These are phyloP conservation scores for Cicer pinnatifidum DNA, from an alignment of 306 rosid species.

Conservation along the genomic window DNA sequence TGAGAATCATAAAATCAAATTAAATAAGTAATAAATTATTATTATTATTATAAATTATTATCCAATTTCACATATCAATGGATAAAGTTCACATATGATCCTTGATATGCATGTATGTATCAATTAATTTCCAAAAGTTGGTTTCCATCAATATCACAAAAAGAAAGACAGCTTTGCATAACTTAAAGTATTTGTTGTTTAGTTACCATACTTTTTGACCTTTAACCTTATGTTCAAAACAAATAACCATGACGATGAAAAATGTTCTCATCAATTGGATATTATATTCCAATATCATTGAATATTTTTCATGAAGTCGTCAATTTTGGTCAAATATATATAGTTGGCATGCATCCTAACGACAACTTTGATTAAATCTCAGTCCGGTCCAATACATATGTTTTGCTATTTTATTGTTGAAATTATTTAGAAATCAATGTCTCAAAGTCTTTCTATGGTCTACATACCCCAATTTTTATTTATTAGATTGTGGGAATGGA, in stretches of 20 bases:
- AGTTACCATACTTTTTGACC: constrained; percentile 40
- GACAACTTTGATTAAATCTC: constrained; percentile 51
- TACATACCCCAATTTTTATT: constrained; percentile 14
- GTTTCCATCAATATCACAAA: constrained; percentile 54
- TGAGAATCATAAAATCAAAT: not conserved
- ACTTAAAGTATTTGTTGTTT: constrained; percentile 33
- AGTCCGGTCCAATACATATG: constrained; percentile 39
- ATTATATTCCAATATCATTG: constrained; percentile 29
- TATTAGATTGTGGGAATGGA: constrained; percentile 39
- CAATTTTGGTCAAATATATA: constrained; percentile 45
- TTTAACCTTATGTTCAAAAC: constrained; percentile 40
- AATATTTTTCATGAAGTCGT: constrained; percentile 9
- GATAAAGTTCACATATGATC: not conserved
- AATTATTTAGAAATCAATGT: constrained; percentile 35
- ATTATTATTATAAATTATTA: too few relatives aligned
- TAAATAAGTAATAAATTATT: too few relatives aligned
- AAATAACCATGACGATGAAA: constrained; percentile 24
- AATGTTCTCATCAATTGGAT: constrained; percentile 18
- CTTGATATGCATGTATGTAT: not conserved
- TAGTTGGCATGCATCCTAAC: constrained; percentile 49
- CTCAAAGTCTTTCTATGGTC: constrained; percentile 43
- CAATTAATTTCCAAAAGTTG: constrained; percentile 39
- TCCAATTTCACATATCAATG: not conserved
- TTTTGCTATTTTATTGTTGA: constrained; percentile 31
- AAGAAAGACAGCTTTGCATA: constrained; percentile 34